phyloP scores from a whole-genome alignment of 1,139 yeast genomes.

The Blastobotrys petasosporus region DNA sequence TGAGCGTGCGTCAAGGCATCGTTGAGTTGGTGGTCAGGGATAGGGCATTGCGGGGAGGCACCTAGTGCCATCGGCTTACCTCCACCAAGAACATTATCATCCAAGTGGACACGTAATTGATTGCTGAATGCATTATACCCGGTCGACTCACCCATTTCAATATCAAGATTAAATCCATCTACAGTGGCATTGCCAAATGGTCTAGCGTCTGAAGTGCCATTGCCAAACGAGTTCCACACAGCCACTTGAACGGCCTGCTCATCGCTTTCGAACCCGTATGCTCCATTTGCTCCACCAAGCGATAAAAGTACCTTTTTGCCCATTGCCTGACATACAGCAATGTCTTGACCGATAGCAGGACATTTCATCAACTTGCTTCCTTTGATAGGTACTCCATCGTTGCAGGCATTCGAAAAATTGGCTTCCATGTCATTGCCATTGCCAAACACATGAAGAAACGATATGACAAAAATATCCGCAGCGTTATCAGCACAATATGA shows the following conservation, averaged over 20 bases:
- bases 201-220: slow-evolving; percentile 38
- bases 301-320: slow-evolving; percentile 83
- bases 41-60: slow-evolving; percentile 96
- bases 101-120: slow-evolving; percentile 60
- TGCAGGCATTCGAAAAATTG: slow-evolving; percentile 61
- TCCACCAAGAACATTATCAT: slow-evolving; percentile 34
- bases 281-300: slow-evolving; percentile 80
- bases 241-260: slow-evolving; percentile 64
- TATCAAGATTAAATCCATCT: slow-evolving; percentile 70
- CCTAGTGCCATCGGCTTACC: slow-evolving; percentile 54
- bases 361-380: slow-evolving; percentile 33
- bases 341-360: slow-evolving; percentile 48
- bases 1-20: slow-evolving; percentile 53
- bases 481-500: slow-evolving; percentile 57
- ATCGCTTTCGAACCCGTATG: slow-evolving; percentile 64
- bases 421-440: slow-evolving; percentile 39
- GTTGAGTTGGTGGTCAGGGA: slow-evolving; percentile 82
- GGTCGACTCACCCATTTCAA: slow-evolving; percentile 47
- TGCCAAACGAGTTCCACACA: slow-evolving; percentile 77
- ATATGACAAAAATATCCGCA: slow-evolving; percentile 61
- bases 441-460: slow-evolving; percentile 59
- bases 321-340: slow-evolving; percentile 66
- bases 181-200: slow-evolving; percentile 66
- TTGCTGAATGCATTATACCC: slow-evolving; percentile 50
- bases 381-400: slow-evolving; percentile 23